A percentile compares a stretch with the other conserved stretches of the same genome.
phyloP scores from a whole-genome alignment of 495 filamentous ascomycete genomes.

The Neurospora cerealis region DNA sequence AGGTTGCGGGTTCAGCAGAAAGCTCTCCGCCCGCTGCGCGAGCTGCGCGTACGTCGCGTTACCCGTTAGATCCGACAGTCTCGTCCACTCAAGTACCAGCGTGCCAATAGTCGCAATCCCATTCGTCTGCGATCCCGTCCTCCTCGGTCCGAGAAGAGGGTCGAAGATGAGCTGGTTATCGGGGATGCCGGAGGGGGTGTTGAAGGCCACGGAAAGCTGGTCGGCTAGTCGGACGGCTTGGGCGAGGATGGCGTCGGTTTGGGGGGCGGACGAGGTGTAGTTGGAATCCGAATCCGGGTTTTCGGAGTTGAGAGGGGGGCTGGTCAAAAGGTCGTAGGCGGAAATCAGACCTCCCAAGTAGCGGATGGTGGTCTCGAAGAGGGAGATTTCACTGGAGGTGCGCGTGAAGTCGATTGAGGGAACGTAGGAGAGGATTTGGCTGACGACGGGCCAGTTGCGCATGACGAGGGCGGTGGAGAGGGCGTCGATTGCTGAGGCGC shows the following conservation, averaged over 20 bases:
- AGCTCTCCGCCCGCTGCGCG: slow-evolving; percentile 58
- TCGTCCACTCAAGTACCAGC: slow-evolving; percentile 78
- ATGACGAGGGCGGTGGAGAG: slow-evolving; percentile 74
- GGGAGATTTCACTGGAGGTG: slow-evolving; percentile 49
- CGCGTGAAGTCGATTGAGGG: slow-evolving; percentile 56
- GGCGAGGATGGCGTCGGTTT: slow-evolving; percentile 44
- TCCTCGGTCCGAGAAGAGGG: slow-evolving; percentile 25
- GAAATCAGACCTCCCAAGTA: slow-evolving; percentile 75
- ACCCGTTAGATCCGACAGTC: slow-evolving; percentile 65
- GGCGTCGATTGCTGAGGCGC: slow-evolving; percentile 75
- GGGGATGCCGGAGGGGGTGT: slow-evolving; percentile 67
- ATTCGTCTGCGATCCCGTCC: slow-evolving; percentile 43
- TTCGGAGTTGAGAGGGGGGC: slow-evolving; percentile 45
- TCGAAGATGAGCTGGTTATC: slow-evolving; percentile 60
- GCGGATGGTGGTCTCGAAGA: slow-evolving; percentile 88
- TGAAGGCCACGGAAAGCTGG: slow-evolving; percentile 65
- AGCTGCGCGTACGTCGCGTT: slow-evolving; percentile 55
- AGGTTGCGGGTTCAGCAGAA: slow-evolving; percentile 60
- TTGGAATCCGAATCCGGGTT: too few species aligned
- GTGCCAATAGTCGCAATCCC: slow-evolving; percentile 64
- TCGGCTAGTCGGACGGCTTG: slow-evolving; percentile 65
- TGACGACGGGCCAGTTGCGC: slow-evolving; percentile 55
- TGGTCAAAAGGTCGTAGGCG: slow-evolving; percentile 71
- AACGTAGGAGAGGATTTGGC: slow-evolving; percentile 60
- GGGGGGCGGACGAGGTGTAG: too few species aligned